phyloP scores from a whole-genome alignment of 768 basidiomycete genomes.

The Crassisporium funariophilum region DNA sequence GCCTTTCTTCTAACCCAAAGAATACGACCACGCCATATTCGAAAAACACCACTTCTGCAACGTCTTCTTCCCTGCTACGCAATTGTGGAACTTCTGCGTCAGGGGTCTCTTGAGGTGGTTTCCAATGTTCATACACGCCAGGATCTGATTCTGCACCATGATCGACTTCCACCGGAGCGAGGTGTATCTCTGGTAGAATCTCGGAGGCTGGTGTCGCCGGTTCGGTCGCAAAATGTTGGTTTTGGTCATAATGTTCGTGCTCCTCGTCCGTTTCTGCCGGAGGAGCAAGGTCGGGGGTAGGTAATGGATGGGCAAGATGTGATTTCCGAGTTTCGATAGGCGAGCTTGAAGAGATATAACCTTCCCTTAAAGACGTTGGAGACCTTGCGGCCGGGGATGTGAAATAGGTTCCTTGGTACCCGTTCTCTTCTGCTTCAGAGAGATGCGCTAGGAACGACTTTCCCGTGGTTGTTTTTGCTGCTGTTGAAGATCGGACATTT shows the following conservation, averaged over 20 bases:
- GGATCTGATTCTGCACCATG: conserved; percentile 33
- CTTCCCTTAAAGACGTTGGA: conserved; percentile 45
- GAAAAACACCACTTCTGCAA: conserved; percentile 80
- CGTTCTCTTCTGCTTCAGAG: conserved; percentile 87
- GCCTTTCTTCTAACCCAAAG: conserved; percentile 78
- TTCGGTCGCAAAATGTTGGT: conserved; percentile 16
- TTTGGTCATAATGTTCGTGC: conserved; percentile 16
- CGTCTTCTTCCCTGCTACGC: conserved; percentile 42
- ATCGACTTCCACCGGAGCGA: conserved; percentile 14
- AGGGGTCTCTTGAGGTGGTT: neutral
- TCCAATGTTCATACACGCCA: conserved; percentile 24
- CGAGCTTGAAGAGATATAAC: conserved; percentile 63
- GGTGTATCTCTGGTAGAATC: neutral
- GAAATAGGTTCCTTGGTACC: conserved; percentile 89
- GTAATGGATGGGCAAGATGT: neutral
- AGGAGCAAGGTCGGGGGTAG: conserved; percentile 4
- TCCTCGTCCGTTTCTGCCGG: conserved; percentile 20
- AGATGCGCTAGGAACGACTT: conserved; percentile 68
- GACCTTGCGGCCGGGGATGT: conserved; percentile 34
- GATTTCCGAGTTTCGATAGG: conserved; percentile 37
- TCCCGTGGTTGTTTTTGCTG: conserved; percentile 46
- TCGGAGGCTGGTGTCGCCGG: conserved; percentile 18
- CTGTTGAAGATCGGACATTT: conserved; percentile 82
- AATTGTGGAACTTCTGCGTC: conserved; percentile 15
- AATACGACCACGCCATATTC: conserved; percentile 92